A percentile compares a stretch with the other conserved stretches of the same genome.
phyloP scores from a whole-genome alignment of 2,329 filamentous ascomycete genomes.

The Sporothrix sp. region DNA sequence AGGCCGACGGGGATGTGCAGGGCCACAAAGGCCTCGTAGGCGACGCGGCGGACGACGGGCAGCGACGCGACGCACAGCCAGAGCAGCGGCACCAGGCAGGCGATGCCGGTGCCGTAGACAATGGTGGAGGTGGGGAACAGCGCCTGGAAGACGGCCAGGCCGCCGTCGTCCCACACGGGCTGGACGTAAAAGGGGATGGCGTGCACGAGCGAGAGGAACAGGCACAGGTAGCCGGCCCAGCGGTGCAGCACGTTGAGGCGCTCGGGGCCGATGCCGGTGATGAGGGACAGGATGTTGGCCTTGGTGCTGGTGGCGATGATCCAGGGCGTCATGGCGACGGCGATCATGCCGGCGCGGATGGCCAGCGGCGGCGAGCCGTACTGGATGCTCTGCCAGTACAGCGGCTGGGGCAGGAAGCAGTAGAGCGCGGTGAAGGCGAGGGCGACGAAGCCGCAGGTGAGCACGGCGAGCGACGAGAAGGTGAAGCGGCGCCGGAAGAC shows the following conservation, averaged over 20 bases:
- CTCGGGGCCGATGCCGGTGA: constrained; percentile 88
- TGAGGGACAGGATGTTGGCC: constrained; percentile 69
- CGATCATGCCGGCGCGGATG: constrained; percentile 81
- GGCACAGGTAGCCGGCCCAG: constrained; percentile 80
- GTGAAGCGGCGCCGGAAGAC: constrained; percentile 60
- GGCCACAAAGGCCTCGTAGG: constrained; percentile 78
- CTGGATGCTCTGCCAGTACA: constrained; percentile 80
- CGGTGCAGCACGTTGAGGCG: constrained; percentile 86
- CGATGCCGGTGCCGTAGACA: constrained; percentile 70
- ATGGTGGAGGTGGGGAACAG: constrained; percentile 63
- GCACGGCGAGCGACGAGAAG: constrained; percentile 69
- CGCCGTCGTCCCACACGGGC: constrained; percentile 73
- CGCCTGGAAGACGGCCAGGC: constrained; percentile 57
- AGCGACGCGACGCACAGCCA: constrained; percentile 82
- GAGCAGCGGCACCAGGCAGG: constrained; percentile 68
- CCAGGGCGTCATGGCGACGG: constrained; percentile 86
- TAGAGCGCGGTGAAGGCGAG: constrained; percentile 68
- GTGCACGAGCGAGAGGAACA: constrained; percentile 75
- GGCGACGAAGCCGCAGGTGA: constrained; percentile 57
- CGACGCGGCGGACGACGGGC: constrained; percentile 61
- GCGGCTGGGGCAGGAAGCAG: constrained; percentile 75
- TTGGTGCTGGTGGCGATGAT: constrained; percentile 86
- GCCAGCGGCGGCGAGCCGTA: constrained; percentile 84
- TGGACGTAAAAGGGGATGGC: constrained; percentile 84
- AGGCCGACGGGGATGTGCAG: constrained; percentile 76